Percentiles rank a stretch among this genome's conserved stretches.
These are phyloP conservation scores for Diplodia corticola DNA, from an alignment of 2,329 filamentous ascomycete species.

Conservation along the genomic window DNA sequence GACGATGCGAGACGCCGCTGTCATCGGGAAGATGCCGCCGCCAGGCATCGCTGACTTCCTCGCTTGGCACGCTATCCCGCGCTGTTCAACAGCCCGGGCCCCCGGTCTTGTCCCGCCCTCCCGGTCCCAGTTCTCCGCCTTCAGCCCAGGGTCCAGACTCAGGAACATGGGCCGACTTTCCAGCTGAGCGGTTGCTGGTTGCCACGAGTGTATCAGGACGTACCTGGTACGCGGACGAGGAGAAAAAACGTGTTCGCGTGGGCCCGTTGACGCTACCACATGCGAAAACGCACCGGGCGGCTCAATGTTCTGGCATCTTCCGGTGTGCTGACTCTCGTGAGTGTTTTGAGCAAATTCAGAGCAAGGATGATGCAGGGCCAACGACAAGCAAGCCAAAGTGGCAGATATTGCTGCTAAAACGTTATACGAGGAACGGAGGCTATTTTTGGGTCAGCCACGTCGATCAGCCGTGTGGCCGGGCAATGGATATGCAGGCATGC, in stretches of 20 bases:
- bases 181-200: neutral
- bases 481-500: neutral
- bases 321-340: neutral
- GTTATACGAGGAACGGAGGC: neutral
- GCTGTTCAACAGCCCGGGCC: neutral
- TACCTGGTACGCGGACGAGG: neutral
- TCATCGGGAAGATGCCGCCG: neutral
- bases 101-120: neutral
- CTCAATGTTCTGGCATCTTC: neutral
- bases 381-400: neutral
- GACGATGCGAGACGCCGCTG: neutral
- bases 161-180: neutral
- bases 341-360: neutral
- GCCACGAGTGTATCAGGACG: neutral
- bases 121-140: too few relatives aligned
- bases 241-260: neutral
- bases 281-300: neutral
- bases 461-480: neutral
- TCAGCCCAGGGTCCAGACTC: neutral
- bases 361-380: neutral
- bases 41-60: too few relatives aligned
- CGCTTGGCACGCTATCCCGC: conserved; percentile 5
- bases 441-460: neutral
- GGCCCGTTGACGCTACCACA: neutral
- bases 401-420: neutral